A percentile compares a stretch with the other conserved stretches of the same genome.
These are phyloP conservation scores for Ganoderma sinense DNA, from an alignment of 1,284 basidiomycete genomes.

Conservation along the genomic window DNA sequence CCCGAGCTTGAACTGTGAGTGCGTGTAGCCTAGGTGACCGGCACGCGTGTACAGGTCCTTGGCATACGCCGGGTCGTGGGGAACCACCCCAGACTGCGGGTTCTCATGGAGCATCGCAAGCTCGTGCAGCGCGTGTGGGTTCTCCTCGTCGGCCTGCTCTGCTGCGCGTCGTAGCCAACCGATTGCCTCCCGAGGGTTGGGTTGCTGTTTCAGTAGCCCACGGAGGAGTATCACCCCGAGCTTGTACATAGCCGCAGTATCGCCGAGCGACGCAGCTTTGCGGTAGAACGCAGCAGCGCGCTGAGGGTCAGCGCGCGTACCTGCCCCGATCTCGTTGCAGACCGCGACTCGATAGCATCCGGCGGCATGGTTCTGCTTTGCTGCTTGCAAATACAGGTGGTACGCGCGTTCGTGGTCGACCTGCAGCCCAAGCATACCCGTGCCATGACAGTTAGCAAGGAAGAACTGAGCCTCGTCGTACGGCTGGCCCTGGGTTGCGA, in stretches of 20 bases:
- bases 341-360: conserved; percentile 98
- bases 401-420: conserved; percentile 99
- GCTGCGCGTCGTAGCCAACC: conserved; percentile 96
- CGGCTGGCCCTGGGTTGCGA: conserved; percentile 90
- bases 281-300: conserved; percentile 96
- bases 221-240: conserved; percentile 95
- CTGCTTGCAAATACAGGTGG: conserved; percentile 97
- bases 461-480: conserved; percentile 99
- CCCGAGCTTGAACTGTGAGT: conserved; percentile 95
- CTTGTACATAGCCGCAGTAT: conserved; percentile 99
- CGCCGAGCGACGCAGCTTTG: conserved; percentile 94
- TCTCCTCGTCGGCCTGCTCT: conserved; percentile 97
- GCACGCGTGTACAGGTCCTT: conserved; percentile 92
- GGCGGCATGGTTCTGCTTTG: conserved; percentile 95
- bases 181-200: conserved; percentile 91
- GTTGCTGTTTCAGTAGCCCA: conserved; percentile 85
- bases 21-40: conserved; percentile 93
- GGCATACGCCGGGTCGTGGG: conserved; percentile 82
- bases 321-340: conserved; percentile 99
- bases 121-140: conserved; percentile 97
- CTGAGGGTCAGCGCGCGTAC: conserved; percentile 89
- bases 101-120: conserved; percentile 93
- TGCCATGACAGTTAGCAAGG: conserved; percentile 97
- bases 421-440: conserved; percentile 91
- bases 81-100: conserved; percentile 68